Evolutionary conservation across 2,329 filamentous ascomycete species (phyloP).

Genomic region (Zymoseptoria tritici): DNA sequence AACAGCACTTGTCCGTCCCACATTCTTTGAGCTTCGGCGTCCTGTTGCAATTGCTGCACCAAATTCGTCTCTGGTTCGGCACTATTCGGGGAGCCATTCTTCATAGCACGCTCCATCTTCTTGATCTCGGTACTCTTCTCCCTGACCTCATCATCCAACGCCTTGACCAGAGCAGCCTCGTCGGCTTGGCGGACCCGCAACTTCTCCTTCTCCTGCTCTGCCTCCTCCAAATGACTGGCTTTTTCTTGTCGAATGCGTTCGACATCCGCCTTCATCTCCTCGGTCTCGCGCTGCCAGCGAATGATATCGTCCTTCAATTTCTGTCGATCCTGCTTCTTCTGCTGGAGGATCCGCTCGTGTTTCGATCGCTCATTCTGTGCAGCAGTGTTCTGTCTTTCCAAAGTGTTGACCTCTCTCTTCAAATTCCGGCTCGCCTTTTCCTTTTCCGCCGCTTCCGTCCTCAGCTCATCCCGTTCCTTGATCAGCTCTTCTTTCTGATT

Average conservation of each 20-base stretch:
- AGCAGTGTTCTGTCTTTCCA: constrained; percentile 73
- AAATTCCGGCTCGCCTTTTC: constrained; percentile 83
- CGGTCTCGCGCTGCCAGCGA: constrained; percentile 60
- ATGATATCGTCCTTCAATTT: constrained; percentile 64
- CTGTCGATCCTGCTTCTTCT: constrained; percentile 60
- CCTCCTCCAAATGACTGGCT: constrained; percentile 27
- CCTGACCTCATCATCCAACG: constrained; percentile 65
- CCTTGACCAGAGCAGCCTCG: constrained; percentile 44
- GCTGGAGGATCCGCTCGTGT: constrained; percentile 63
- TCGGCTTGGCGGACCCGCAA: constrained; percentile 36
- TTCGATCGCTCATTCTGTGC: constrained; percentile 72
- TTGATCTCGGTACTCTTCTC: constrained; percentile 65
- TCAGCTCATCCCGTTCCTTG: constrained; percentile 72
- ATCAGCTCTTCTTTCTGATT: constrained; percentile 47
- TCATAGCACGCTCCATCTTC: constrained; percentile 57
- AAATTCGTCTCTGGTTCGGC: constrained; percentile 24
- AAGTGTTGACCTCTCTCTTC: constrained; percentile 68
- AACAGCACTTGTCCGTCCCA: constrained; percentile 29
- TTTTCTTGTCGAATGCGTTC: constrained; percentile 37
- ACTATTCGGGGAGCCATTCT: constrained; percentile 45
- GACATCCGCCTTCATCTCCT: constrained; percentile 43
- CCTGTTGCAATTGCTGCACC: constrained; percentile 29
- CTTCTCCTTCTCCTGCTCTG: constrained; percentile 35
- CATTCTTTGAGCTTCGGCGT: constrained; percentile 36
- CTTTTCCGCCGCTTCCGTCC: constrained; percentile 73